A percentile compares a stretch with the other conserved stretches of the same genome.
phyloP scores from a whole-genome alignment of 495 filamentous ascomycete genomes.

The Hypoxylon perforatum region DNA sequence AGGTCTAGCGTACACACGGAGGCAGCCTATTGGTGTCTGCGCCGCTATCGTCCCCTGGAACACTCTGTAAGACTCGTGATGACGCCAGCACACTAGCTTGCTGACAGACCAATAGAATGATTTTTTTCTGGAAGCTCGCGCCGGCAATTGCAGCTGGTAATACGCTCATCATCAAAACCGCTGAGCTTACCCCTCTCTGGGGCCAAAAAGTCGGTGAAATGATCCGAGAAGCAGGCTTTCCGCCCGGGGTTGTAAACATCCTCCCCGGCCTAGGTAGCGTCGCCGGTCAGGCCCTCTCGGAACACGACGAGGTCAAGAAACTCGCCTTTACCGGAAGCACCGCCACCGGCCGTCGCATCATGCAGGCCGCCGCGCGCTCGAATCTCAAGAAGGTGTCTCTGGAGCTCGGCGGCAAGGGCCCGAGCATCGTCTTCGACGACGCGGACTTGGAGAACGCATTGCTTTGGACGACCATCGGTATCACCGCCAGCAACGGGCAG shows the following conservation, averaged over 20 bases:
- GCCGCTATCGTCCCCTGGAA: conserved; percentile 61
- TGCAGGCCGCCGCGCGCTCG: conserved; percentile 68
- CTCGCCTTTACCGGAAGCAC: conserved; percentile 85
- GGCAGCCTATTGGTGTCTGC: conserved; percentile 53
- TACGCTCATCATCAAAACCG: conserved; percentile 69
- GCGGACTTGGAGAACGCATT: conserved; percentile 74
- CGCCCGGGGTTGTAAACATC: conserved; percentile 84
- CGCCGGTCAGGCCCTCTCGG: conserved; percentile 73
- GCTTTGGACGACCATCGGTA: conserved; percentile 68
- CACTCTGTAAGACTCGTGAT: conserved; percentile 42
- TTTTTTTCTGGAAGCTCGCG: conserved; percentile 50
- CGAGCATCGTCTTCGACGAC: conserved; percentile 77
- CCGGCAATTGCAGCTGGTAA: conserved; percentile 58
- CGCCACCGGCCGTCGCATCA: conserved; percentile 74
- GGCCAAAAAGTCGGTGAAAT: conserved; percentile 75
- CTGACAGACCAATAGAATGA: not conserved
- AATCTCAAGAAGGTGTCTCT: conserved; percentile 86
- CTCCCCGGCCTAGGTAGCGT: conserved; percentile 74
- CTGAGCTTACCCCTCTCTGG: conserved; percentile 82
- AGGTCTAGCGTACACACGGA: conserved; percentile 54
- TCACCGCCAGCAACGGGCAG: conserved; percentile 64
- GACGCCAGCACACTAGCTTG: not conserved
- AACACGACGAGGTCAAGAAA: conserved; percentile 77
- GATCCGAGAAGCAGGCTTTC: conserved; percentile 82
- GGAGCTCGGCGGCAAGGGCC: conserved; percentile 82